Percentiles rank a stretch among this genome's conserved stretches.
These are phyloP conservation scores for Silybum marianum DNA, from an alignment of 129 eudicot genomes.

Conservation along the genomic window DNA sequence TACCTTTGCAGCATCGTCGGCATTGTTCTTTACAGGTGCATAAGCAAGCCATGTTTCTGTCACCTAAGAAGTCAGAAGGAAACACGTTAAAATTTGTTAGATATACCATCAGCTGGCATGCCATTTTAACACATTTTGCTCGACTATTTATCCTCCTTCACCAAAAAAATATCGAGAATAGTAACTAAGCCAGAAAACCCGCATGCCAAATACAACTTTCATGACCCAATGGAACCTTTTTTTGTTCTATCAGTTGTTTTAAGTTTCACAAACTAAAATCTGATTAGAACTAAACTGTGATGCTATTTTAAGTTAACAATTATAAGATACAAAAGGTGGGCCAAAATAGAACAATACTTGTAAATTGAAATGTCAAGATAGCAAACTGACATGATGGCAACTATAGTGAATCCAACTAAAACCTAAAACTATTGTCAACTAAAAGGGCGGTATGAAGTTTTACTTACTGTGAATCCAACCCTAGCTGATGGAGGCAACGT, in stretches of 20 bases:
- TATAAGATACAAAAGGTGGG: background rate
- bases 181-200: no score
- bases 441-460: conserved; percentile 5
- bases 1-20: conserved; percentile 99
- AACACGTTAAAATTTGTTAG: background rate
- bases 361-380: background rate
- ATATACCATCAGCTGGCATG: background rate
- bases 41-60: conserved; percentile 97
- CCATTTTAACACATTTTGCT: background rate
- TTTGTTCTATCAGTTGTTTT: no score
- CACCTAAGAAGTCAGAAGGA: conserved; percentile 45
- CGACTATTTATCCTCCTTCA: background rate
- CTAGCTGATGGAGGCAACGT: conserved; percentile 92
- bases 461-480: conserved; percentile 94
- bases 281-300: background rate
- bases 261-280: background rate
- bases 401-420: no score
- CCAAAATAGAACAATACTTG: background rate
- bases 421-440: background rate
- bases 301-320: background rate
- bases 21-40: conserved; percentile 98
- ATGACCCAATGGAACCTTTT: no score
- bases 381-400: background rate
- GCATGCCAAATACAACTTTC: no score
- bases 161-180: background rate